Conservation (phyloP, 2,329 filamentous ascomycete genomes). For the Aspergillus sp. region DNA sequence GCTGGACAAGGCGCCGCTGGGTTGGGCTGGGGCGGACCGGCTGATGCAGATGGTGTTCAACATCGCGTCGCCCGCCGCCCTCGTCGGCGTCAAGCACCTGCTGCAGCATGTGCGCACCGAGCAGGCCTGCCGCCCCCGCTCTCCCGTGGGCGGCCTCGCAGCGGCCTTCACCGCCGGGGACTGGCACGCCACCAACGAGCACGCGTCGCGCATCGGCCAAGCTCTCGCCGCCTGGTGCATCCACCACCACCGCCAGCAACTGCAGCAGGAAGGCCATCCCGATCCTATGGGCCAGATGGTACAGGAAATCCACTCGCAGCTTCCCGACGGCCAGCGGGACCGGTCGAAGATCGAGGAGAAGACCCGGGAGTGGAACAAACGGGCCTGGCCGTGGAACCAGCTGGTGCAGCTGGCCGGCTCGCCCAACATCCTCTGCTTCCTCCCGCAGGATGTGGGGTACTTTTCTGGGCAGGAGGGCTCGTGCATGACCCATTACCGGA, state of each 20-base stretch:
- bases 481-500: conserved; percentile 10
- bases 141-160: background rate
- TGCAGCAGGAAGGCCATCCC: background rate
- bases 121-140: background rate
- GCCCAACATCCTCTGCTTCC: conserved; percentile 8
- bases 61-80: conserved; percentile 7
- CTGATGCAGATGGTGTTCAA: conserved; percentile 9
- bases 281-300: conserved; percentile 1
- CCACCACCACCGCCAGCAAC: conserved; percentile 2
- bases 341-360: background rate
- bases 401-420: background rate
- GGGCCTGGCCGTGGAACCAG: conserved; percentile 7
- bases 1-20: background rate
- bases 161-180: background rate
- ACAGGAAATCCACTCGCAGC: background rate
- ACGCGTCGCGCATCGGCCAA: conserved; percentile 7
- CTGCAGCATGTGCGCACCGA: conserved; percentile 2
- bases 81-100: conserved; percentile 4
- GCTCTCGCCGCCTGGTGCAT: conserved; percentile 7
- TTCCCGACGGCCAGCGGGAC: background rate
- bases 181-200: background rate
- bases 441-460: conserved; percentile 5
- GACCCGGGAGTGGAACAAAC: conserved; percentile 2
- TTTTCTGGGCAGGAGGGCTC: background rate
- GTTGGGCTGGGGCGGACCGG: conserved; percentile 7